Evolutionary conservation across 2,329 filamentous ascomycete genomes (phyloP), one percentile per base, ranked within the genome.

Genomic region (Aspergillus sp.): DNA sequence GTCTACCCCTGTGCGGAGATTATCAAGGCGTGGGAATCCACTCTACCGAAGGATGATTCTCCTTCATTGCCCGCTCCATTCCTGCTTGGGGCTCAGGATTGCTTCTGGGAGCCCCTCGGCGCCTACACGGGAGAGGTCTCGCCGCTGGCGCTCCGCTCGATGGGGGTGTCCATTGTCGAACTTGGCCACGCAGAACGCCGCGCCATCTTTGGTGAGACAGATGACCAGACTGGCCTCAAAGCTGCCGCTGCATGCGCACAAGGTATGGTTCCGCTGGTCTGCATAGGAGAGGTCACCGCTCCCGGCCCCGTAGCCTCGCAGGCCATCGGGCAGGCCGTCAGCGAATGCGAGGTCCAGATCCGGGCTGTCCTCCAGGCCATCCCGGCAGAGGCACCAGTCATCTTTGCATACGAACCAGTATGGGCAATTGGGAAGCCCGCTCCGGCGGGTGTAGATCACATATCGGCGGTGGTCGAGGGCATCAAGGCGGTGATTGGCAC

Each of bases 371-470:
- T 95, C 54, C 78, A 78, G 1, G 83, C 81, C 0, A 78, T 94
- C 7, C 83, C 87, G 0, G 79, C 80, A 10, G 81, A 86, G 15
- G 84, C 86, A 0, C 88, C 92, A 51, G 83, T 95, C 5, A 84
- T 94, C 6, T 82, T 96, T 59, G 91, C 91, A 0, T 96, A 96
- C 71, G 91, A 96, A 79, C 91, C 91, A 7, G 90, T 95, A 1
- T 96, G 91, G 91, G 91, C 91, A 0, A 96, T 95, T 74, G 91
- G 91, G 0, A 88, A 90, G 8, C 80, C 83, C 1, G 80, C 88
- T 69, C 91, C 91, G 2, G 91, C 91, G 0, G 83, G 83, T 7
- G 84, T 88, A 17, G 87, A 88, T 62, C 88, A 96, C 71, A 89
- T 96, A 0, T 83, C 88, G 3, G 83, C 81, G 39, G 90, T 95